Evolutionary conservation across 2,329 filamentous ascomycete genomes (phyloP), one percentile per base, ranked within the genome.

Genomic region (Ilyonectria destructans): DNA sequence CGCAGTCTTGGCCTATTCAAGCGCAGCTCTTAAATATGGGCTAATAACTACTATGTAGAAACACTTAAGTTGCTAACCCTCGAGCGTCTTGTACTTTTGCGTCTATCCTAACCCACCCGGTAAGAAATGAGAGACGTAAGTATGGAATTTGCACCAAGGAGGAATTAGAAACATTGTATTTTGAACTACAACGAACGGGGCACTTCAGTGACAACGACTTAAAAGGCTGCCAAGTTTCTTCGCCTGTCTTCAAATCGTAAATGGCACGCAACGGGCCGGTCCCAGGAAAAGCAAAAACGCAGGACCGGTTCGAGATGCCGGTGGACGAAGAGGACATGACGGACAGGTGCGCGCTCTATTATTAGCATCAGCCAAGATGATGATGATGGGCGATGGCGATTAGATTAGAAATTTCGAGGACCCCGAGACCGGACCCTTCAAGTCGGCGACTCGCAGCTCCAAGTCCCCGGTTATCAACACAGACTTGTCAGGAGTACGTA

Each of bases 401-500:
- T 29, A 56, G 54, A 56, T 56, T 17, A 43, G 35, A 17, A 19
- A 26, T 35, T 10, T 40, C 31, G 17, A 40, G n/a, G 54, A 56
- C 26, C 12, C 54, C 54, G 54, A 56, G 54, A 56, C 54, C 54
- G 54, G 54, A 43, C 54, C 21, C 13, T 6, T 23, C 19, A 26
- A 35, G 45, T 43, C 21, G 23, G 15, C 15, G 26, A 31, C 56
- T 15, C 40, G 15, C n/a, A 29, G 26, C 35, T 46, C 17, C 55
- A 48, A n/a, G 23, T 58, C n/a, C 17, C 31, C 26, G 21, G 8
- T 21, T 46, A 48, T 46, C 3, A 48, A 58, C 40, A 31, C 26
- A 1, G 19, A 19, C n/a, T 17, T 37, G 58, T 52, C 48, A 52
- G 13, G 21, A 12, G 43, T 60, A 60, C 58, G 58, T 60, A 60